phyloP scores from a whole-genome alignment of 1,284 basidiomycete genomes.

The Lentinula novae-zelandiae region DNA sequence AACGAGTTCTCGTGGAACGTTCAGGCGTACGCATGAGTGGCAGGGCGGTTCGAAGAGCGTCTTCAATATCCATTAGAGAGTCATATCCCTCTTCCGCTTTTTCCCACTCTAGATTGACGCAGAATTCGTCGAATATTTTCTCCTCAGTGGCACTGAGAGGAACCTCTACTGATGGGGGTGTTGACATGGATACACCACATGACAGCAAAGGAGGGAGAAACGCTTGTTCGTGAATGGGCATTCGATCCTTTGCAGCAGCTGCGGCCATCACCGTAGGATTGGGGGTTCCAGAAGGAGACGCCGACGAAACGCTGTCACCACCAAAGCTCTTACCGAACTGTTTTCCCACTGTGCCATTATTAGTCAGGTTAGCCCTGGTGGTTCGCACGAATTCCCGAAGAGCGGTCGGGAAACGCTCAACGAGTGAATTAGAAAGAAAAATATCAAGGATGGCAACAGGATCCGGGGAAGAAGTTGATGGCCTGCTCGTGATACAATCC shows the following conservation, averaged over 20 bases:
- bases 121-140: constrained; percentile 16
- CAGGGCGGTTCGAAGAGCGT: neutral
- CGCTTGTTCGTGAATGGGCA: neutral
- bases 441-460: neutral
- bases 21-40: neutral
- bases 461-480: neutral
- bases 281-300: neutral
- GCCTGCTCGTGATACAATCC: constrained; percentile 28
- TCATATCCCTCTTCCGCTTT: constrained; percentile 3
- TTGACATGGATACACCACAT: neutral
- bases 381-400: constrained; percentile 7
- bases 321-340: constrained; percentile 12
- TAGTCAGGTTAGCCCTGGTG: neutral
- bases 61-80: neutral
- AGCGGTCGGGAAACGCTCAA: constrained; percentile 10
- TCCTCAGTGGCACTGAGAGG: constrained; percentile 14
- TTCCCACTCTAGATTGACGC: constrained; percentile 16
- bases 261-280: constrained; percentile 9
- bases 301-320: neutral
- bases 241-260: constrained; percentile 1
- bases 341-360: neutral
- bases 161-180: neutral
- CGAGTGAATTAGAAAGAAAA: constrained; percentile 11
- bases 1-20: neutral
- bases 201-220: neutral